Evolutionary conservation across 2,329 filamentous ascomycete species (phyloP).

Genomic region (Xylaria sp.): DNA sequence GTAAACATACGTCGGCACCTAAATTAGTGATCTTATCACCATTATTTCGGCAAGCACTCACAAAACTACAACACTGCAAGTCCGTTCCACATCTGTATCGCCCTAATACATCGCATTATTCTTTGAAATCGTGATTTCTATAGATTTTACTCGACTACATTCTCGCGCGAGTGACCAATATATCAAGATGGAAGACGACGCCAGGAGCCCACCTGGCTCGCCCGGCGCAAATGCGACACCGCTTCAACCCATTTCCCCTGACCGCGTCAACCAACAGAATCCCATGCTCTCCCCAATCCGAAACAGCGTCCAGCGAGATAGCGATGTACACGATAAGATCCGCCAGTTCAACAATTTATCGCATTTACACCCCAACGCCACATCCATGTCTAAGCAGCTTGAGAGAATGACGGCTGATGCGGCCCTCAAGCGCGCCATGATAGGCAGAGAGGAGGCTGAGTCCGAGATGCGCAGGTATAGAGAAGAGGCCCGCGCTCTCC

Average conservation of each 20-base stretch:
- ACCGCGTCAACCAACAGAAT: constrained; percentile 48
- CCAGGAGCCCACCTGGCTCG: constrained; percentile 37
- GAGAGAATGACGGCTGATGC: constrained; percentile 73
- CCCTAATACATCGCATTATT: constrained; percentile 2
- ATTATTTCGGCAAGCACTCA: background rate
- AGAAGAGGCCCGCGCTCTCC: constrained; percentile 67
- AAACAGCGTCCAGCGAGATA: constrained; percentile 43
- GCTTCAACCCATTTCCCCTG: constrained; percentile 46
- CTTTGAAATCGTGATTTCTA: background rate
- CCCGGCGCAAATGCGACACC: constrained; percentile 40
- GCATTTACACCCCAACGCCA: constrained; percentile 30
- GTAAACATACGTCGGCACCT: background rate
- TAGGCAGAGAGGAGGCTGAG: constrained; percentile 77
- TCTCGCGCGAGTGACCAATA: background rate
- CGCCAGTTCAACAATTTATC: constrained; percentile 49
- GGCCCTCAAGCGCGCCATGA: constrained; percentile 71
- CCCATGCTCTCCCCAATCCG: constrained; percentile 38
- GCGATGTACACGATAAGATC: constrained; percentile 51
- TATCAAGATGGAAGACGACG: constrained; percentile 43
- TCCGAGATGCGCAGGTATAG: constrained; percentile 70
- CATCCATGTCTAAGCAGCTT: constrained; percentile 62
- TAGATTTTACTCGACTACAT: background rate
- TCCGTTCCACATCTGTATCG: background rate
- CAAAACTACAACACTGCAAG: constrained; percentile 1
- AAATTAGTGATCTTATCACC: background rate